Conservation (phyloP, 1,139 yeast genomes). For the Kodamaea sp. region DNA sequence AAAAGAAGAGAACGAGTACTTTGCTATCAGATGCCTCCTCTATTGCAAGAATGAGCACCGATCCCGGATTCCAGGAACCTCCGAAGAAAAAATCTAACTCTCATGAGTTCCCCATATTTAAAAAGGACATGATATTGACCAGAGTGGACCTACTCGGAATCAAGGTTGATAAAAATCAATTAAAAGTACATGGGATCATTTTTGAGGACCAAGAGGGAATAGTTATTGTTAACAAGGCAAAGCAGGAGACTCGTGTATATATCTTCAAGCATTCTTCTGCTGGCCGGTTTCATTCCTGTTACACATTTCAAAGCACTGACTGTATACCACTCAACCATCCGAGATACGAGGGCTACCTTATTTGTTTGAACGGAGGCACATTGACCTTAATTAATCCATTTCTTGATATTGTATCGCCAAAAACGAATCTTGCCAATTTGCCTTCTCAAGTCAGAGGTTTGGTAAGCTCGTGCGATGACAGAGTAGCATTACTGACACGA, state of each 20-base stretch:
- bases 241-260: constrained; percentile 47
- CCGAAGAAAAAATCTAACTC: constrained; percentile 21
- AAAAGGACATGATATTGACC: constrained; percentile 70
- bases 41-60: constrained; percentile 62
- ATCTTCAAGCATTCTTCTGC: constrained; percentile 44
- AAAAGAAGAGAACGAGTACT: constrained; percentile 55
- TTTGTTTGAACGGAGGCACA: constrained; percentile 32
- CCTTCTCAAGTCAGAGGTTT: constrained; percentile 21
- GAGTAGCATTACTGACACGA: constrained; percentile 25
- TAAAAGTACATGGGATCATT: constrained; percentile 46
- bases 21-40: constrained; percentile 57
- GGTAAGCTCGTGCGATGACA: constrained; percentile 32
- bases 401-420: constrained; percentile 53
- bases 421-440: constrained; percentile 24
- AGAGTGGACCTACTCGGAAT: constrained; percentile 51
- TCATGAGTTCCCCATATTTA: constrained; percentile 31
- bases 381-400: constrained; percentile 66
- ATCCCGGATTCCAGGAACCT: constrained; percentile 32
- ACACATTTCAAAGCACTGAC: constrained; percentile 40
- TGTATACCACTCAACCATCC: constrained; percentile 39
- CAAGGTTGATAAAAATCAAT: constrained; percentile 26
- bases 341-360: constrained; percentile 43
- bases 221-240: constrained; percentile 39
- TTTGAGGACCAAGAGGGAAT: constrained; percentile 63
- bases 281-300: constrained; percentile 34